Evolutionary conservation across 208 protist species (phyloP), one percentile per base, ranked within the genome.

Genomic region (Strigomonas oncopelti): DNA sequence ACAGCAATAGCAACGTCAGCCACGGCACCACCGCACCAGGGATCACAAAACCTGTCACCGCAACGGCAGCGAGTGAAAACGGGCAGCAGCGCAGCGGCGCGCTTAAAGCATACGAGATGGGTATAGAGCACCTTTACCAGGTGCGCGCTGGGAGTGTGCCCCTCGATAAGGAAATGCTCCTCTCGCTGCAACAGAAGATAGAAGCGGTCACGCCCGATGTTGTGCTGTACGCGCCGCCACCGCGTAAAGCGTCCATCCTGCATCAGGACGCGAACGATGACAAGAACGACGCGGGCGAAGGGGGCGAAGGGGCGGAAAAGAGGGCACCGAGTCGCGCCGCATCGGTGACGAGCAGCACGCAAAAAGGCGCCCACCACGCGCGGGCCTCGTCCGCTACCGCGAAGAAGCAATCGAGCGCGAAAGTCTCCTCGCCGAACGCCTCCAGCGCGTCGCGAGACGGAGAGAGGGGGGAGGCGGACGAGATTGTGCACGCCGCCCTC

Each of bases 61-160:
- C 5, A n/a, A 20, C 42, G 13, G 18, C 22, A 14, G 5, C 53
- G n/a, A 57, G 53, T 18, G 53, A 57, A 27, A 22, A 57, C 16
- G 53, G 29, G 18, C 22, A 24, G 34, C 22, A 52, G 60, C 38
- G 60, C 60, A 64, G 38, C 60, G 38, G 7, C 14, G 28, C 60
- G 16, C n/a, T 1, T 2, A 64, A 48, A 20, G 42, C 42, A 1
- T 48, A 48, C 16, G 42, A 48, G 42, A 20, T 20, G 42, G 42
- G 42, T 20, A 4, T 48, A 14, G 42, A 48, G 16, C 42, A 48
- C 16, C 42, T 48, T 1, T 48, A 48, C 18, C 13, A 9, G 1
- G 16, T 48, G 16, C 42, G 42, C 1, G 16, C 1, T 20, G 42
- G 42, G 9, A 20, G 42, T 1, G 16, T 20, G 16, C 42, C 42